Percentiles rank a stretch among this genome's conserved stretches.
Conservation (phyloP, 352 stramenopile species). For the Globisporangium polare region DNA sequence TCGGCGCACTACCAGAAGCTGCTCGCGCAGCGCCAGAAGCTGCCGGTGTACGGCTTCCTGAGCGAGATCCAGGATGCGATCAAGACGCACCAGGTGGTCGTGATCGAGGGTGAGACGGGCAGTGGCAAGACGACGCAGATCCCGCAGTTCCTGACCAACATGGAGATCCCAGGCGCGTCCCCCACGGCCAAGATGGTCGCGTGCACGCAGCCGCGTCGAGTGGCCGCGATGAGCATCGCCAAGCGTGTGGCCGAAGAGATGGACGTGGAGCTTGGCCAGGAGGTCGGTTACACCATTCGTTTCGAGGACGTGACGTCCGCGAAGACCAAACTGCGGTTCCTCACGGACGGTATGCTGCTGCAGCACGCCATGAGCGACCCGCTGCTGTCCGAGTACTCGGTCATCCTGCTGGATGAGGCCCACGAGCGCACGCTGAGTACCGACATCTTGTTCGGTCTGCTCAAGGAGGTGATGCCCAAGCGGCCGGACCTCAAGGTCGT, state of each 20-base stretch:
- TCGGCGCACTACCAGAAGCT: constrained; percentile 91
- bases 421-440: constrained; percentile 97
- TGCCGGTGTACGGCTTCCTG: constrained; percentile 97
- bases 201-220: constrained; percentile 97
- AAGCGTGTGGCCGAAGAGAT: constrained; percentile 98
- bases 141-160: constrained; percentile 90
- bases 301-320: constrained; percentile 96
- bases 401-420: constrained; percentile 97
- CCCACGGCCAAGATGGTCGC: constrained; percentile 77
- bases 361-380: constrained; percentile 97
- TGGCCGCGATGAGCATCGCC: constrained; percentile 98
- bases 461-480: constrained; percentile 96
- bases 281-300: constrained; percentile 99
- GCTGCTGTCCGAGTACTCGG: constrained; percentile 93
- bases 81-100: constrained; percentile 92
- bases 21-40: constrained; percentile 91
- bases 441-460: constrained; percentile 97
- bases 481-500: constrained; percentile 96
- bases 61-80: constrained; percentile 96
- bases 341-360: constrained; percentile 95
- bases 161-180: constrained; percentile 72
- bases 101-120: constrained; percentile 98
- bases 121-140: constrained; percentile 97
- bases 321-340: constrained; percentile 79
- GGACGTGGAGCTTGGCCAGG: constrained; percentile 95